Base-by-base conservation (phyloP, 345 rosid species). In the Cardamine resedifolia region DNA sequence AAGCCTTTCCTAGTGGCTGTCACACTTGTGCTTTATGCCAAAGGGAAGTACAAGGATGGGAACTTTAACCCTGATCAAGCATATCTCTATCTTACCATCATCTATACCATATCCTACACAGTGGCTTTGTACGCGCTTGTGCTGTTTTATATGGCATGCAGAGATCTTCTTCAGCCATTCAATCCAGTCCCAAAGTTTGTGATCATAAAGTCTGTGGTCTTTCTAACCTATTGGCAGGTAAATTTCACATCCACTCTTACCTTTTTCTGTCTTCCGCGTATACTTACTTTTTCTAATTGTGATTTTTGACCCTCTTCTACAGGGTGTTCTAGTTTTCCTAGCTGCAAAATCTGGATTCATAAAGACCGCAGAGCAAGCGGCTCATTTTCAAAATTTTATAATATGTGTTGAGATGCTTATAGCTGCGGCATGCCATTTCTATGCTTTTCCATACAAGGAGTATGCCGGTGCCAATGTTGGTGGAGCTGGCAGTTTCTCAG, bases 191-290 rank as follows among this genome's bases (percentile, higher is more conserved):
- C 99, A 14, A 96, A 96, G 83, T 96, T 95, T 76, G 80, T 96
- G 79, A 87, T 95, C 34, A 92, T 95, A 27, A 95, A 95, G 76
- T 92, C 99, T 52, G 98, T 95, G 26, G 97, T 96, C 70, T 96
- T 96, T 82, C 78, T 96, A 52, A 96, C 98, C 23, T 96, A 96
- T 78, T 96, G 99, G 99, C 99, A 95, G 98, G 99, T 91, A 83
- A 84, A n/a, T 19, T 23, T 31, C 39, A 41, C 24, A 58, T 28
- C 21, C 16, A 14, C 28, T 10, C 26, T 68, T 34, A 12, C 43
- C 33, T 52, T 33, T 19, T 51, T 24, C 31, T 47, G 47, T 27
- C 51, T 28, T 58, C 58, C 31, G 24, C 34, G 18, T 16, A 34
- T 65, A 3, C 33, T 57, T 66, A 10, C 5, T 24, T 51, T 56